Evolutionary conservation across 2,329 filamentous ascomycete genomes (phyloP), one percentile per base, ranked within the genome.

Genomic region (Pseudocercospora eumusae): DNA sequence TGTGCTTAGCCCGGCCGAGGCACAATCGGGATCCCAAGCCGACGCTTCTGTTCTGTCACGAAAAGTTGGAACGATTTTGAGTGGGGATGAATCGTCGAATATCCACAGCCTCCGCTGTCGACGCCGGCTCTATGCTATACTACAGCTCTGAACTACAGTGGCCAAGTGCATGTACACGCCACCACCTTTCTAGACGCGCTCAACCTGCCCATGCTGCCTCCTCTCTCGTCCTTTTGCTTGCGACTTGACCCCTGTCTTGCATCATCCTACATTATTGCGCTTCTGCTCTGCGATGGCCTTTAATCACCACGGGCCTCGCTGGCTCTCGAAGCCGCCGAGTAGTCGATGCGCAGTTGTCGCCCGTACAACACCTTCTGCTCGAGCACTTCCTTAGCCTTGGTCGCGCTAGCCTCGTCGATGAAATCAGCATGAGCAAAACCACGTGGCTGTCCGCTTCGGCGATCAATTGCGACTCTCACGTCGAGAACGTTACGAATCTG

Each of bases 391-490:
- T 79, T 79, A 0, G 85, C 92, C 64, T 78, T 79, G 59, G 78
- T 70, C n/a, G 91, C 90, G 64, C 85, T 86, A 65, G 86, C 83
- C 42, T 87, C 74, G 69, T 90, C 85, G 47, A 83, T 72, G 75
- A 96, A 96, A 73, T 96, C 91, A 54, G 88, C 89, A 74, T 96
- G 92, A 20, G 88, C 90, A 74, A 95, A 96, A 64, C 92, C 92
- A 74, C 90, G 84, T 40, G 90, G 89, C 78, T 90, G 88, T 50
- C 92, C 92, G 6, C 90, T 92, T 66, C 86, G 83, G 70, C 90
- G 85, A 77, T 96, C 91, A 69, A 95, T 89, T 56, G 92, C 89
- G 60, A 96, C 88, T 64, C 92, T 87, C 53, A 96, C 87, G 70
- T 93, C 90, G 58, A 83, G 78, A 53, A 93, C 83, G 74, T 90